Percentiles rank a stretch among this genome's conserved stretches.
phyloP scores from a whole-genome alignment of 2,329 filamentous ascomycete species.

The Colletotrichum sp. region DNA sequence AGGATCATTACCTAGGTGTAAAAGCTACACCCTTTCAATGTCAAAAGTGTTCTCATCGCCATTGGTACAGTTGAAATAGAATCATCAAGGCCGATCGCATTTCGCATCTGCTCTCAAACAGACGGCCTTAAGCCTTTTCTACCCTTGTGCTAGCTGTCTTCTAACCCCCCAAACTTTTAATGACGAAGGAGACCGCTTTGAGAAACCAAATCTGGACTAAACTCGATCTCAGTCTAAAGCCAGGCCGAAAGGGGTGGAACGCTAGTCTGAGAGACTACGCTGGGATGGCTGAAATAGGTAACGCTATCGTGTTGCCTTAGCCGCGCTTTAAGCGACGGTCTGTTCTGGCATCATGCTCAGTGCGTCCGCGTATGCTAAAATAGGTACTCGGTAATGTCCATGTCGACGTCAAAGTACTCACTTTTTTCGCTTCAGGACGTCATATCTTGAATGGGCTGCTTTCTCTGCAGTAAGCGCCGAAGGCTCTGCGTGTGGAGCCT shows the following conservation, averaged over 20 bases:
- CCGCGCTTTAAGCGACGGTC: neutral
- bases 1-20: neutral
- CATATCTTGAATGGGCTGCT: neutral
- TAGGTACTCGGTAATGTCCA: neutral
- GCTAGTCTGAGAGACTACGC: neutral
- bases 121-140: neutral
- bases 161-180: neutral
- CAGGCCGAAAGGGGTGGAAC: neutral
- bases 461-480: neutral
- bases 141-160: neutral
- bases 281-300: neutral
- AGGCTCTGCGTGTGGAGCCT: neutral
- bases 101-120: neutral
- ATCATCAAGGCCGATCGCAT: neutral
- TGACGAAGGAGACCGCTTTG: neutral
- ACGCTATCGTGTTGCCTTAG: neutral
- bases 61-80: neutral
- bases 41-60: fast-evolving
- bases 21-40: neutral
- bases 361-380: neutral
- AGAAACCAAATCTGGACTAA: neutral
- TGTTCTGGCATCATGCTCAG: neutral
- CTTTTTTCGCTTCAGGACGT: neutral
- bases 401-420: neutral
- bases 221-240: neutral